phyloP scores from a whole-genome alignment of 495 filamentous ascomycete genomes.

The Penicillium goetzii region DNA sequence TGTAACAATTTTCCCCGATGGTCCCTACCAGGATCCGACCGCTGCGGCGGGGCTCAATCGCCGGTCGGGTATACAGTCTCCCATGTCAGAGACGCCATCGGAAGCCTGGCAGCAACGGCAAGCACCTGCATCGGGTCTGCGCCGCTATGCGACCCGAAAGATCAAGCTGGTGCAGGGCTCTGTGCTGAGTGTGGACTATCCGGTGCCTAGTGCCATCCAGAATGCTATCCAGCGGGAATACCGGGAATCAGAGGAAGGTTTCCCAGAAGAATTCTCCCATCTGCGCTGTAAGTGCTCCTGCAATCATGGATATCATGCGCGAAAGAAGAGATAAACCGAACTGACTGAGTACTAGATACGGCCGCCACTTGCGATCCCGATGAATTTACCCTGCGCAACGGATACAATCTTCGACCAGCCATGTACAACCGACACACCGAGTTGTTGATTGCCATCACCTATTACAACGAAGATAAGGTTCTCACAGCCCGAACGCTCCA shows the following conservation, averaged over 20 bases:
- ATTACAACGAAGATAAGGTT: constrained; percentile 98
- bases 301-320: neutral
- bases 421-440: constrained; percentile 99
- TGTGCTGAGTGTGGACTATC: constrained; percentile 95
- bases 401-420: constrained; percentile 93
- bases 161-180: constrained; percentile 95
- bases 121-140: constrained; percentile 67
- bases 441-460: constrained; percentile 94
- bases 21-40: constrained; percentile 57
- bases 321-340: neutral
- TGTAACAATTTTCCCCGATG: constrained; percentile 45
- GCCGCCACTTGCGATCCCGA: constrained; percentile 97
- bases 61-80: constrained; percentile 26
- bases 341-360: constrained; percentile 62
- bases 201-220: constrained; percentile 94
- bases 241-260: constrained; percentile 75
- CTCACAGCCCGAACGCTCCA: constrained; percentile 90
- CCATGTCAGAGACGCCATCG: constrained; percentile 44
- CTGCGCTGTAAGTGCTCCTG: constrained; percentile 71
- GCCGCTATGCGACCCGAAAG: constrained; percentile 90
- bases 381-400: constrained; percentile 97
- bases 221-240: constrained; percentile 96
- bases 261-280: constrained; percentile 86
- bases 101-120: constrained; percentile 87
- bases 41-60: constrained; percentile 49